Evolutionary conservation across 148 eudicot species (phyloP).

Genomic region (Drosera capensis): DNA sequence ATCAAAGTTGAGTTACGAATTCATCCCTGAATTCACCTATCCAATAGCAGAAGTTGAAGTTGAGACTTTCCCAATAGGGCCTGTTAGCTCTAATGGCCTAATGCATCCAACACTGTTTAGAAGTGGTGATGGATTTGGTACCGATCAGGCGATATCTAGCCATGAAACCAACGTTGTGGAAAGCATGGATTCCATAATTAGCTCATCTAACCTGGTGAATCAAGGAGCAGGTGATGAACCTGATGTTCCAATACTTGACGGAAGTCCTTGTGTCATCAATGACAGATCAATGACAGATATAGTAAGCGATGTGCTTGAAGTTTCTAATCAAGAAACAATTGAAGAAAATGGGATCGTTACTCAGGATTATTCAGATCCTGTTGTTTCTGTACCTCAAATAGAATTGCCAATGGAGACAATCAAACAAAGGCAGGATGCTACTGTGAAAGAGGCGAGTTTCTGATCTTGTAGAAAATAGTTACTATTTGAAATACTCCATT

Average conservation of each 20-base stretch:
- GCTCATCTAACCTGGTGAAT: slow-evolving; percentile 12
- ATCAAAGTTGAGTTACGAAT: not conserved
- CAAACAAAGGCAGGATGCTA: slow-evolving; percentile 5
- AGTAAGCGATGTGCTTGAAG: slow-evolving; percentile 12
- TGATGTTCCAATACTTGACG: slow-evolving; percentile 10
- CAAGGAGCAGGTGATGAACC: slow-evolving; percentile 11
- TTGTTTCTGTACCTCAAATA: slow-evolving; percentile 4
- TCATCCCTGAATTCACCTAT: slow-evolving; percentile 2
- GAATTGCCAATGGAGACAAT: slow-evolving; percentile 4
- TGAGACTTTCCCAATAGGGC: slow-evolving; percentile 58
- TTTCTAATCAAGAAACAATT: slow-evolving; percentile 7
- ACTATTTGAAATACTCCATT: not conserved
- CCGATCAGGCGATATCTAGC: slow-evolving; percentile 8
- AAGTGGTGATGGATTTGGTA: slow-evolving; percentile 13
- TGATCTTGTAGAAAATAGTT: not conserved
- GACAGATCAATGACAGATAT: slow-evolving; percentile 6
- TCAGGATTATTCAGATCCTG: slow-evolving; percentile 8
- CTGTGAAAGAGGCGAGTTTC: slow-evolving; percentile 24
- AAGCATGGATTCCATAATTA: slow-evolving; percentile 1
- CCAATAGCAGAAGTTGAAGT: slow-evolving; percentile 22
- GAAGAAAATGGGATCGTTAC: slow-evolving; percentile 1
- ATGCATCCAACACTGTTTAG: slow-evolving; percentile 8
- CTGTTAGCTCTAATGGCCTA: slow-evolving; percentile 17
- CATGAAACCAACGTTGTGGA: slow-evolving; percentile 6
- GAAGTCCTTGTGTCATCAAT: slow-evolving; percentile 3